phyloP scores from a whole-genome alignment of 352 stramenopile genomes.

The Pseudoperonospora humuli region DNA sequence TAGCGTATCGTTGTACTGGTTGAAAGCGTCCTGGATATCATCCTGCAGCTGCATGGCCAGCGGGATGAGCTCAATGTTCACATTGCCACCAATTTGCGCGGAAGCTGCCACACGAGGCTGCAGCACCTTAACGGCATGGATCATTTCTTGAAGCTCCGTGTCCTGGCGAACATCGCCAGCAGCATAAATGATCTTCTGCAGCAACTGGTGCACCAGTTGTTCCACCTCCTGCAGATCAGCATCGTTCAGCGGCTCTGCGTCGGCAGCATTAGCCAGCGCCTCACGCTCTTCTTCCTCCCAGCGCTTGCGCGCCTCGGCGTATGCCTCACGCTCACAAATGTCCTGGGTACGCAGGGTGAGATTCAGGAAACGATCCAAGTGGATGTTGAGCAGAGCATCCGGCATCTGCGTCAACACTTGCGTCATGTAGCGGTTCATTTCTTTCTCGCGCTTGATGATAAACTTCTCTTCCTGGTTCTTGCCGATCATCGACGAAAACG shows the following conservation, averaged over 20 bases:
- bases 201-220: constrained; percentile 79
- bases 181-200: constrained; percentile 87
- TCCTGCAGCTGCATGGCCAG: constrained; percentile 87
- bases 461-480: constrained; percentile 90
- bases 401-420: constrained; percentile 88
- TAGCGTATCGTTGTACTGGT: constrained; percentile 88
- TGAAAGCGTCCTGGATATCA: constrained; percentile 87
- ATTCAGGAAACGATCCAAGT: constrained; percentile 88
- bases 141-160: constrained; percentile 87
- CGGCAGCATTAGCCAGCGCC: constrained; percentile 73
- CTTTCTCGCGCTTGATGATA: constrained; percentile 87
- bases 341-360: constrained; percentile 79
- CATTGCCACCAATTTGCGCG: constrained; percentile 78
- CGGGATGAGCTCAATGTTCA: constrained; percentile 84
- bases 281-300: constrained; percentile 87
- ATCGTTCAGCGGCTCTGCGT: constrained; percentile 80
- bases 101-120: constrained; percentile 75
- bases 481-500: constrained; percentile 86
- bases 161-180: constrained; percentile 81
- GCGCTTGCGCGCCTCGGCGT: constrained; percentile 76
- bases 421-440: constrained; percentile 88
- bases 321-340: constrained; percentile 84
- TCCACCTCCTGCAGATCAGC: constrained; percentile 86
- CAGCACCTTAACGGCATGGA: constrained; percentile 84
- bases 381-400: constrained; percentile 80